Base-by-base conservation (phyloP, 345 rosid species). In the Reutealis trisperma region DNA sequence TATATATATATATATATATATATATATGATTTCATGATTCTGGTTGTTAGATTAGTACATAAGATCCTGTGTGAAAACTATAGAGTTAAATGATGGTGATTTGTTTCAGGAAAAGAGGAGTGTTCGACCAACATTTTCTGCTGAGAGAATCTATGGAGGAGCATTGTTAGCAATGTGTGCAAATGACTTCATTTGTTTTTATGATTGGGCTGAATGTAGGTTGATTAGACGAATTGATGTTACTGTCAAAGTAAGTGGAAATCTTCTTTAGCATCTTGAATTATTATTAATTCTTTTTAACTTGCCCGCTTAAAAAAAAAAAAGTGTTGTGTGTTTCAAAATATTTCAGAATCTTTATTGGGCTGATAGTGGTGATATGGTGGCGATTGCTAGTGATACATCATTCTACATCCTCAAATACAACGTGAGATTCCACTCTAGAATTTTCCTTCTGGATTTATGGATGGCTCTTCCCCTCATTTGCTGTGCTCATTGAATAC, bases 171-270 rank as follows among this genome's bases (percentile, higher is more conserved):
- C 98, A 49, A 94, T 96, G 98, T 90, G 99, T 88, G 90, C 97
- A 67, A 96, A 85, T 84, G 99, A 94, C 81, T 96, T 96, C 79
- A 96, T 96, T 77, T 96, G 99, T 86, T 96, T 96, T 79, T 94
- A 94, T 82, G 99, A 96, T 87, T 96, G 99, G 99, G 92, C 91
- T 85, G 99, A 94, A 75, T 96, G 97, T 87, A 89, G 98, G 88
- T 85, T 96, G 85, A 96, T 96, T 85, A 90, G 97, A 72, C 89
- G 98, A 74, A 94, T 96, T 82, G 99, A 96, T 80, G 99, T 96
- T 67, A 91, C 88, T 72, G 99, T 96, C 82, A 96, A 96, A 87
- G 99, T 96, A 87, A 86, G 97, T 54, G n/a, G 52, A 70, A 63
- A 59, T 74, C 66, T 66, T 54, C 72, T 27, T 79, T 73, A 34